phyloP scores from a whole-genome alignment of 352 stramenopile genomes.

The Globisporangium echinulatum region DNA sequence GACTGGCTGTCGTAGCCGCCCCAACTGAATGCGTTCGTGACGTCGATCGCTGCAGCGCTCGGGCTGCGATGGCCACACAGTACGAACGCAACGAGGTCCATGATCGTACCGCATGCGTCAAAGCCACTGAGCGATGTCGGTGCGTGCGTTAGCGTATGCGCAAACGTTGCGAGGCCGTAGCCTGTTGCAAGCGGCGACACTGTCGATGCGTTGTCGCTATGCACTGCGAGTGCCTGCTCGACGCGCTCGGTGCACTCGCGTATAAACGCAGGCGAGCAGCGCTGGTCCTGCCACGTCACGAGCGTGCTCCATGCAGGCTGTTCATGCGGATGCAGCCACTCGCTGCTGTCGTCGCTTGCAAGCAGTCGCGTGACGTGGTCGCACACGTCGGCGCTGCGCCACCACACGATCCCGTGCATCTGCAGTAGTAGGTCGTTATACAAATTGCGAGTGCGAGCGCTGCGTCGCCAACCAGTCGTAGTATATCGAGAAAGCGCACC shows the following conservation, averaged over 20 bases:
- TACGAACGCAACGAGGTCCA: constrained; percentile 69
- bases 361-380: constrained; percentile 24
- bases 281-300: constrained; percentile 77
- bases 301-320: constrained; percentile 43
- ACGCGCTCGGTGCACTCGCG: constrained; percentile 13
- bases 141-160: constrained; percentile 35
- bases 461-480: background rate
- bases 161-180: constrained; percentile 68
- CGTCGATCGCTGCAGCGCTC: constrained; percentile 50
- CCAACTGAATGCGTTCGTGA: constrained; percentile 75
- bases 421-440: constrained; percentile 13
- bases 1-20: constrained; percentile 43
- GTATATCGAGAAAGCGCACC: constrained; percentile 16
- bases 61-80: constrained; percentile 46
- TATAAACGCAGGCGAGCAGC: constrained; percentile 57
- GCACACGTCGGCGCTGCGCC: constrained; percentile 38
- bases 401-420: constrained; percentile 87
- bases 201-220: background rate
- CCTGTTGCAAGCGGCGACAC: constrained; percentile 41
- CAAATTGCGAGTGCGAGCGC: too few species aligned
- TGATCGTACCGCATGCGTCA: constrained; percentile 75
- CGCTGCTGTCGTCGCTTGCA: background rate
- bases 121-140: constrained; percentile 32
- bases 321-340: constrained; percentile 1
- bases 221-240: constrained; percentile 12